Evolutionary conservation across 306 rosid species (phyloP).

Genomic region (Fragaria vesca): DNA sequence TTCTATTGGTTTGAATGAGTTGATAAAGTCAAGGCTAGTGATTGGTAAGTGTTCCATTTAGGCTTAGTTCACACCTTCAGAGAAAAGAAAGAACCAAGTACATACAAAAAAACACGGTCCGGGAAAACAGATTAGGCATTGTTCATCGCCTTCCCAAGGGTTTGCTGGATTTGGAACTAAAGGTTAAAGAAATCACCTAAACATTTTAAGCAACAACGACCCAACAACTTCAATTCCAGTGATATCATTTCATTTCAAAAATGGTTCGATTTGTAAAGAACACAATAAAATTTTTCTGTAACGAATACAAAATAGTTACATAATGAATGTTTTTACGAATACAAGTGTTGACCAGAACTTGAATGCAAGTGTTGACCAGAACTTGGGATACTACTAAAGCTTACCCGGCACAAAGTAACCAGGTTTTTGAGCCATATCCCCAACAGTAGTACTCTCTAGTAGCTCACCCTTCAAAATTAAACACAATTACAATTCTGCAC

Average conservation of each 20-base stretch:
- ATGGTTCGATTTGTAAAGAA: neutral
- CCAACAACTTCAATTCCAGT: neutral
- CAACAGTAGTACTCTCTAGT: conserved; percentile 76
- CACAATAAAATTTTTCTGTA: neutral
- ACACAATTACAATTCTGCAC: conserved; percentile 56
- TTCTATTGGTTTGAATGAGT: neutral
- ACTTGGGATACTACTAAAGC: conserved; percentile 21
- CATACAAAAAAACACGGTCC: neutral
- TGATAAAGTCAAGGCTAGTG: neutral
- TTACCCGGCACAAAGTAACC: conserved; percentile 99
- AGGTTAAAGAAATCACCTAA: conserved; percentile 4
- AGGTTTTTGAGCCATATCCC: conserved; percentile 98
- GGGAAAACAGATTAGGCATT: neutral
- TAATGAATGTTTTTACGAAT: conserved; percentile 1
- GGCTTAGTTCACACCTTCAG: neutral
- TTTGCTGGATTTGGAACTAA: neutral
- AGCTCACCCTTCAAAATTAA: conserved; percentile 93
- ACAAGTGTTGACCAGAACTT: conserved; percentile 7
- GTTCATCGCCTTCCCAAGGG: neutral
- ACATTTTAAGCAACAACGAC: neutral
- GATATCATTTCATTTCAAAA: neutral
- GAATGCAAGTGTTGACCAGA: neutral
- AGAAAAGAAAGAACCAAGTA: neutral
- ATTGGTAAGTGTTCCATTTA: neutral
- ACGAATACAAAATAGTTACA: neutral